These are phyloP conservation scores for Pseudocercospora crystallina DNA, from an alignment of 2,329 filamentous ascomycete species.

Conservation along the genomic window DNA sequence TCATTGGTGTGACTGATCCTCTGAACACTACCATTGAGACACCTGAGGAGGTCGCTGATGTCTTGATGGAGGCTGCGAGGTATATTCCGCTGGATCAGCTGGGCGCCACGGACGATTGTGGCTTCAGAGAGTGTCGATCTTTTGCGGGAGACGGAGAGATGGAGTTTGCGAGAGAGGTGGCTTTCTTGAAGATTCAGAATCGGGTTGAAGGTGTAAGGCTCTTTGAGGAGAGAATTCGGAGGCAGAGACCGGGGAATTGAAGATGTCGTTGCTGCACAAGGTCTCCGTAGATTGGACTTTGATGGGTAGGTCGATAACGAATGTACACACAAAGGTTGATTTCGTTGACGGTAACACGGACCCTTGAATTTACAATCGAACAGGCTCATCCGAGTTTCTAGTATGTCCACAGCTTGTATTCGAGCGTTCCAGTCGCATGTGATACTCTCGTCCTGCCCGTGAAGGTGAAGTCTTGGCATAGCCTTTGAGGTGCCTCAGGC, in stretches of 20 bases:
- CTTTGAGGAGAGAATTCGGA: background rate
- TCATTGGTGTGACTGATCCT: constrained; percentile 5
- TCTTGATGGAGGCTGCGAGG: background rate
- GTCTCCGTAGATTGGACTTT: too few relatives aligned
- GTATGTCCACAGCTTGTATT: too few relatives aligned
- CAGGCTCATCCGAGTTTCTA: too few relatives aligned
- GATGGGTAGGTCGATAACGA: too few relatives aligned
- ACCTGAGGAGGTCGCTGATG: constrained; percentile 4
- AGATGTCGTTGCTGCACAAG: too few relatives aligned
- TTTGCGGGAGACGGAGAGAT: background rate
- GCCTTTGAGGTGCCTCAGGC: too few relatives aligned
- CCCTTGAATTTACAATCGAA: too few relatives aligned
- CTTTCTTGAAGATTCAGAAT: constrained; percentile 1
- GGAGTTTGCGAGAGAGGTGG: constrained; percentile 5
- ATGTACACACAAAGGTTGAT: too few relatives aligned
- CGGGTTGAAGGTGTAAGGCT: background rate
- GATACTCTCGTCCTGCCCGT: too few relatives aligned
- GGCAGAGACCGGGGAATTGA: background rate
- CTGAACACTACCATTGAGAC: background rate
- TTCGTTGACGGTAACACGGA: too few relatives aligned
- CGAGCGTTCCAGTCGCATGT: too few relatives aligned
- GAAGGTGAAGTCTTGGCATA: too few relatives aligned
- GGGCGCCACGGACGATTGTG: constrained; percentile 4
- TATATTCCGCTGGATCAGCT: constrained; percentile 4
- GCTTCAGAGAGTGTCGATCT: background rate